Conservation (phyloP, 2,329 filamentous ascomycete species). For the Escovopsis sp. region DNA sequence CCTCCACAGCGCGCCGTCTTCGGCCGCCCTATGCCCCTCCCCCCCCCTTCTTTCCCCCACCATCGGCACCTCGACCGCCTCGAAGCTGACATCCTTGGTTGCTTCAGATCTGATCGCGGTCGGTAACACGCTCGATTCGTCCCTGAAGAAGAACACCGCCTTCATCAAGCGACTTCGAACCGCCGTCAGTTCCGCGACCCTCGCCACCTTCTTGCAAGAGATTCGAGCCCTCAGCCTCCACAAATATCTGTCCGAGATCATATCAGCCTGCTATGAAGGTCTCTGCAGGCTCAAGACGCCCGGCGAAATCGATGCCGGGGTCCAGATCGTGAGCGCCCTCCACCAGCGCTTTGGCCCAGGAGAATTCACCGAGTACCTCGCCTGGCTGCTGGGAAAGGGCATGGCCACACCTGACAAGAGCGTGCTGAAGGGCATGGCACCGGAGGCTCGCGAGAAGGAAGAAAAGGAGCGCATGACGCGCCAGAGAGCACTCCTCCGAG, state of each 20-base stretch:
- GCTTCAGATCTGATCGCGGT: conserved; percentile 60
- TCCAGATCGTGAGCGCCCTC: conserved; percentile 87
- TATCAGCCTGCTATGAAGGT: conserved; percentile 89
- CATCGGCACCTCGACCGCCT: not conserved
- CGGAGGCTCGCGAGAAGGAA: conserved; percentile 81
- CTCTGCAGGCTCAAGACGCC: conserved; percentile 82
- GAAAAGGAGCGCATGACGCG: conserved; percentile 84
- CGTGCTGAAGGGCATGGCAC: conserved; percentile 59
- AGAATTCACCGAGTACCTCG: conserved; percentile 84
- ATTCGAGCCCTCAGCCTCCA: conserved; percentile 81
- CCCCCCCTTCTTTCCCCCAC: not conserved
- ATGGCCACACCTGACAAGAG: conserved; percentile 83
- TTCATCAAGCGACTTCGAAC: conserved; percentile 95
- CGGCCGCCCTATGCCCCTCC: not conserved
- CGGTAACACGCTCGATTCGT: conserved; percentile 73
- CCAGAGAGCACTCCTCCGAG: conserved; percentile 71
- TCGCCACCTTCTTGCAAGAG: conserved; percentile 76
- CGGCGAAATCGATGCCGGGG: conserved; percentile 79
- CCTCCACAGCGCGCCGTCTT: too few species aligned
- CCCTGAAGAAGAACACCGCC: conserved; percentile 93
- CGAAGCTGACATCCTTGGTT: not conserved
- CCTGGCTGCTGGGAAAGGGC: conserved; percentile 83
- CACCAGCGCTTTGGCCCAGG: conserved; percentile 85
- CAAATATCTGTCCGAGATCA: conserved; percentile 95
- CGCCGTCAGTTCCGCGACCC: conserved; percentile 64